Base-by-base conservation (phyloP, 108 stramenopile species). In the Fragilaria radians region DNA sequence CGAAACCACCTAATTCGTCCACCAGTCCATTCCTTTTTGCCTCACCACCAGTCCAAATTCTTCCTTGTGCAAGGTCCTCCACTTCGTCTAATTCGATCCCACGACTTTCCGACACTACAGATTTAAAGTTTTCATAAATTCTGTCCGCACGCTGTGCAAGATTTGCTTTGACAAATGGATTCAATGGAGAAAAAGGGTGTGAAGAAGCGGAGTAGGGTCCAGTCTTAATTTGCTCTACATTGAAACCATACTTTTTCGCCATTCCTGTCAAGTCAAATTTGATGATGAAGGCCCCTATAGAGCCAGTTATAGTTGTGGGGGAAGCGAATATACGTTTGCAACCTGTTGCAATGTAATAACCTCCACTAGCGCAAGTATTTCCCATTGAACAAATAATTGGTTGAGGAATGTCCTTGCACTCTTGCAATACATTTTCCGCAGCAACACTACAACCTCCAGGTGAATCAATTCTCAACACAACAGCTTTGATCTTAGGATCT, bases 41-140 rank as follows among this genome's bases (percentile, higher is more conserved):
- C 63, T 90, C 80, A 32, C 66, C 73, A 22, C 89, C 89, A 17
- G 85, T 86, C 81, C 81, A 90, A 23, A 86, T 85, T 3, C 80
- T 68, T 21, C 89, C 89, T 68, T 83, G 73, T 0, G 89, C 83
- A 24, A 89, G 34, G 1, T 54, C 62, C 55, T 83, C 78, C 3
- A 90, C 74, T 34, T 74, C 54, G 1, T 80, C 65, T 54, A 76
- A 57, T 11, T 67, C 23, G 53, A 90, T 47, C 1, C 61, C 48
- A 62, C 85, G 73, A 21, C 85, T 83, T 28, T 57, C 46, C 24
- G 77, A 61, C 4, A 86, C 85, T 42, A 90, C 45, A 9, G 49
- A 36, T 64, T 90, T 86, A 70, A 90, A 90, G 47, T 71, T 70
- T 55, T 81, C 65, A 63, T 90, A 90, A 19, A 50, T 61, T 7